phyloP scores from a whole-genome alignment of 1,284 basidiomycete species.

The Sphaerobolus stellatus region DNA sequence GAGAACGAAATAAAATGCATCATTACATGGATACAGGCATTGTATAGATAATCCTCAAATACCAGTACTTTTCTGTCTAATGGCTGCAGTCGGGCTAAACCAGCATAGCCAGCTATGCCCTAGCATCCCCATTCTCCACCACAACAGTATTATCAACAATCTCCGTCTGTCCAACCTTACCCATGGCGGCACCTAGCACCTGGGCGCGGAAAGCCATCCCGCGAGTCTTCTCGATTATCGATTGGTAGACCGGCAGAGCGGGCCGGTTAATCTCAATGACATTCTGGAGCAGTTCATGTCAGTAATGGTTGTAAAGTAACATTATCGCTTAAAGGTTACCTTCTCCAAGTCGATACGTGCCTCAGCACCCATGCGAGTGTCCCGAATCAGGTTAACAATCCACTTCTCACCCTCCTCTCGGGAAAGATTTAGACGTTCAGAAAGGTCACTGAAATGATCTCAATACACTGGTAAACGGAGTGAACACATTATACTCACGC shows the following conservation, averaged over 20 bases:
- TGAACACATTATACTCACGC: constrained; percentile 50
- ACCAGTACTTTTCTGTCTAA: too few relatives aligned
- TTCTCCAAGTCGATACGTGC: constrained; percentile 97
- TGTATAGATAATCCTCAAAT: too few relatives aligned
- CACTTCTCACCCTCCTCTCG: constrained; percentile 97
- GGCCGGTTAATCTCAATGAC: constrained; percentile 95
- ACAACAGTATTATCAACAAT: constrained; percentile 16
- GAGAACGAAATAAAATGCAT: too few relatives aligned
- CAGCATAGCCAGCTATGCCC: too few relatives aligned
- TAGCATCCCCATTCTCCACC: constrained; percentile 27
- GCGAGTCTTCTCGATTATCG: constrained; percentile 94
- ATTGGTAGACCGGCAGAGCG: constrained; percentile 88
- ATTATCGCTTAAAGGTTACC: constrained; percentile 39
- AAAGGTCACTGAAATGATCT: constrained; percentile 67
- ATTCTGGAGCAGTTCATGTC: constrained; percentile 53
- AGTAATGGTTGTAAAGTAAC: constrained; percentile 9
- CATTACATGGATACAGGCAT: too few relatives aligned
- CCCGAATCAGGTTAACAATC: constrained; percentile 98
- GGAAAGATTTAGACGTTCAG: constrained; percentile 88
- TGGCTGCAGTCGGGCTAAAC: too few relatives aligned
- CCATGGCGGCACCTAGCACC: constrained; percentile 84
- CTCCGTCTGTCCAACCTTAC: constrained; percentile 46
- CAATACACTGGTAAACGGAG: constrained; percentile 7
- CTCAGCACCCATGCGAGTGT: constrained; percentile 92
- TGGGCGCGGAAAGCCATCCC: constrained; percentile 90